phyloP scores from a whole-genome alignment of 306 rosid genomes.

The Trifolium repens region DNA sequence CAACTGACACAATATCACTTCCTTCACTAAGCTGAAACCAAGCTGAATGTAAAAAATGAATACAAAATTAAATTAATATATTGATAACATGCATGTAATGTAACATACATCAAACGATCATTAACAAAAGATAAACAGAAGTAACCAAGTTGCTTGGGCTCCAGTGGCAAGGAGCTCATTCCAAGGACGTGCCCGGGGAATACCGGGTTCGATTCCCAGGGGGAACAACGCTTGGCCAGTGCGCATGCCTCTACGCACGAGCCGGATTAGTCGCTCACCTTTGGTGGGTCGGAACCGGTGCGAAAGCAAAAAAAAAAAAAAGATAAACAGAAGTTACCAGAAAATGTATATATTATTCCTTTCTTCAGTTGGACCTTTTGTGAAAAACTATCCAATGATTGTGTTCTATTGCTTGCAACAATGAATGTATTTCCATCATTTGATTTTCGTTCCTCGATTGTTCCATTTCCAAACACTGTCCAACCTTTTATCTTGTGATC shows the following conservation, averaged over 20 bases:
- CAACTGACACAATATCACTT: conserved; percentile 56
- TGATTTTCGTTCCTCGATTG: conserved; percentile 49
- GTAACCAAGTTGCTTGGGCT: too few relatives aligned
- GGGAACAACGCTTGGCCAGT: too few relatives aligned
- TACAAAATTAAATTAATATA: conserved; percentile 3
- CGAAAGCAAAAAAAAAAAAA: too few relatives aligned
- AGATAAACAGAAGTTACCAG: conserved; percentile 52
- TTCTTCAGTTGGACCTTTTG: conserved; percentile 63
- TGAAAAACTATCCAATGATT: conserved; percentile 58
- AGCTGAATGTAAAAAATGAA: conserved; percentile 47
- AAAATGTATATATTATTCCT: conserved; percentile 58
- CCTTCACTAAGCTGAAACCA: conserved; percentile 79
- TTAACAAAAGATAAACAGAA: conserved; percentile 6
- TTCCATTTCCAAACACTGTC: conserved; percentile 60
- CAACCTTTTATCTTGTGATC: conserved; percentile 63
- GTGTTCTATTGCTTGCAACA: conserved; percentile 54
- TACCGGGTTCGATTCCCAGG: too few relatives aligned
- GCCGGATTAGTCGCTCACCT: too few relatives aligned
- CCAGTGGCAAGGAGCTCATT: too few relatives aligned
- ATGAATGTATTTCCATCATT: conserved; percentile 70
- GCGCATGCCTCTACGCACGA: too few relatives aligned
- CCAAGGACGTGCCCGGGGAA: too few relatives aligned
- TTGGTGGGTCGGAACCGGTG: too few relatives aligned
- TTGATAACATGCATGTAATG: neutral
- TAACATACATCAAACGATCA: neutral